Base-by-base conservation (phyloP, 768 basidiomycete species). In the Leccinellum luteum region DNA sequence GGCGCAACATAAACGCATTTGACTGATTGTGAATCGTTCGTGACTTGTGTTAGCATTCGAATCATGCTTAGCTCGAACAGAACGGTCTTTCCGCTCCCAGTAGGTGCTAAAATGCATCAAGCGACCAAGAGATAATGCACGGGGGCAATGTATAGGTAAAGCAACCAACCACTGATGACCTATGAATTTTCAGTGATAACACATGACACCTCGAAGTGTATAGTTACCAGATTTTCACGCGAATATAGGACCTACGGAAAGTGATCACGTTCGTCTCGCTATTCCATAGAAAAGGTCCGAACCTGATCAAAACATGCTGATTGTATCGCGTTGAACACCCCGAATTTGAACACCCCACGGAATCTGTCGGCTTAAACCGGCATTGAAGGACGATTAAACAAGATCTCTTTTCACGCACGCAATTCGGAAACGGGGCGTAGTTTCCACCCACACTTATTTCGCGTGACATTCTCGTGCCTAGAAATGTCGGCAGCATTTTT, bases 51-150 rank as follows among this genome's bases (percentile, higher is more conserved):
- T 30, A 93, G 72, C 78, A 92, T 81, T 31, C 84, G 84, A 51
- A 98, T 83, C 54, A 98, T 90, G 2, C 90, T 85, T 14, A 99
- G 76, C 68, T 99, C 97, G 64, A 98, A 99, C 28, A 98, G 74
- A 9, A 90, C 92, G 0, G 97, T 99, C 73, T 98, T 98, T 28
- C 97, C 97, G 51, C 92, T 92, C 28, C 95, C 94, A 14, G 97
- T 98, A 0, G 97, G 97, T 3, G 96, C 95, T 93, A 67, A 12
- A 51, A 50, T 25, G 45, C 45, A 58, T 48, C 51, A 50, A 66
- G 44, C 19, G 9, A 60, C 25, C 27, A 8, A 66, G 38, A 23
- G 15, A 60, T 28, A 17, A 7, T 35, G 31, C 32, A 34, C 2
- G 23, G 21, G 17, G 31, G 44, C 21, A 60, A 43, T 21, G 44